These are phyloP conservation scores for Salix udensis DNA, from an alignment of 345 rosid genomes.

Conservation along the genomic window DNA sequence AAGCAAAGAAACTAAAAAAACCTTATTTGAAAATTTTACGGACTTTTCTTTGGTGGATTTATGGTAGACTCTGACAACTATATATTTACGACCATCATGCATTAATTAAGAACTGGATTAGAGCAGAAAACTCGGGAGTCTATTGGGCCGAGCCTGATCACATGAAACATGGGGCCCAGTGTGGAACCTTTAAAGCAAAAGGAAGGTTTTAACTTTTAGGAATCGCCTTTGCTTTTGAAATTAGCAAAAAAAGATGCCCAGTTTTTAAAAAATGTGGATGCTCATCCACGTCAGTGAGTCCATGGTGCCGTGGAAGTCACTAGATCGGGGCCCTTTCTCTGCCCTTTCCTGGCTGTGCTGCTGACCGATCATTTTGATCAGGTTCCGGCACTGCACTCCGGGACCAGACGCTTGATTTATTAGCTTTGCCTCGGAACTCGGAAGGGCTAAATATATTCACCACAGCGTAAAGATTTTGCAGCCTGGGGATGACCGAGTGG, in stretches of 20 bases:
- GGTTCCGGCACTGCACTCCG: background rate
- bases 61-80: no score
- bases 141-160: slow-evolving; percentile 2
- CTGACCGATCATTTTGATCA: background rate
- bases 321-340: slow-evolving; percentile 4
- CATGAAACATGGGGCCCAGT: background rate
- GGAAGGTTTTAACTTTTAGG: background rate
- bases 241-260: slow-evolving; percentile 6
- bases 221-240: slow-evolving; percentile 26
- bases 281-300: slow-evolving; percentile 23
- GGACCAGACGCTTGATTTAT: no score
- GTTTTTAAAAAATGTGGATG: background rate
- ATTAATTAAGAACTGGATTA: background rate
- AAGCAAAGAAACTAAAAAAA: no score
- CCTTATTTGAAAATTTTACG: no score
- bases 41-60: no score
- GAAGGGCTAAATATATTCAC: background rate
- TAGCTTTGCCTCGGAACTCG: no score
- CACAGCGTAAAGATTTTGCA: background rate
- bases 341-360: background rate
- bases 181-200: slow-evolving; percentile 11
- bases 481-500: slow-evolving; percentile 74
- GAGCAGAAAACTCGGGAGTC: background rate
- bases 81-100: background rate
- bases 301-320: slow-evolving; percentile 28